Evolutionary conservation across 371 early-diverging fungal genomes (phyloP).

Genomic region (Phascolomyces articulosus): DNA sequence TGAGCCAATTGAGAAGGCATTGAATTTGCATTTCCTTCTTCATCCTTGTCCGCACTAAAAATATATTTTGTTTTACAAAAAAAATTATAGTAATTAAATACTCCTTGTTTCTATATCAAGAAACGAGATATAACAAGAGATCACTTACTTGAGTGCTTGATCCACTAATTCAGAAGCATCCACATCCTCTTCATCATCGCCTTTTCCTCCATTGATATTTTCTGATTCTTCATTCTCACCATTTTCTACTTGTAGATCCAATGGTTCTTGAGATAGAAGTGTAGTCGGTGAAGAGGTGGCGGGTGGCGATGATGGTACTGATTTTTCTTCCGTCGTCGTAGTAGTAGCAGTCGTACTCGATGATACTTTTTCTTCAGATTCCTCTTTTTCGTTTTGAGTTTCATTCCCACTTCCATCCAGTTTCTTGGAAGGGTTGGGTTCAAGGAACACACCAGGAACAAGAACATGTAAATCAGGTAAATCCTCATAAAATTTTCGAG

Average conservation of each 20-base stretch:
- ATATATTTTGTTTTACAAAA: background rate
- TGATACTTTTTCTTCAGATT: slow-evolving; percentile 24
- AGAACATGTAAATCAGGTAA: slow-evolving; percentile 73
- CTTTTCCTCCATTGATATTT: slow-evolving; percentile 20
- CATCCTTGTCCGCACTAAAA: slow-evolving; percentile 32
- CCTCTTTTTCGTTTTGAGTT: slow-evolving; percentile 14
- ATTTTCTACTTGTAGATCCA: too few species aligned
- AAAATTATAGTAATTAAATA: too few species aligned
- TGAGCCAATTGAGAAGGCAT: slow-evolving; percentile 58
- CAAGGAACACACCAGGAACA: slow-evolving; percentile 82
- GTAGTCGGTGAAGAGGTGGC: too few species aligned
- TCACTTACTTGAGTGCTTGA: slow-evolving; percentile 38
- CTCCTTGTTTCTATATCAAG: background rate
- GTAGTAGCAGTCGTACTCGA: too few species aligned
- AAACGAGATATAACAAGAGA: too few species aligned
- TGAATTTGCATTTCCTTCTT: slow-evolving; percentile 40
- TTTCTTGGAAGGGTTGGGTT: slow-evolving; percentile 31
- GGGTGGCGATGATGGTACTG: slow-evolving; percentile 18
- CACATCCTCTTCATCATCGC: slow-evolving; percentile 22
- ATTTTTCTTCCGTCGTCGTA: background rate
- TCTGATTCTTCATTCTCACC: slow-evolving; percentile 16
- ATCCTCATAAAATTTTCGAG: slow-evolving; percentile 82
- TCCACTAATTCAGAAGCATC: slow-evolving; percentile 30
- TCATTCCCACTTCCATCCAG: slow-evolving; percentile 11
- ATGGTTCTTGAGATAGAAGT: too few species aligned